Evolutionary conservation across 75 land plant species (phyloP).

Genomic region (Larix kaempferi): DNA sequence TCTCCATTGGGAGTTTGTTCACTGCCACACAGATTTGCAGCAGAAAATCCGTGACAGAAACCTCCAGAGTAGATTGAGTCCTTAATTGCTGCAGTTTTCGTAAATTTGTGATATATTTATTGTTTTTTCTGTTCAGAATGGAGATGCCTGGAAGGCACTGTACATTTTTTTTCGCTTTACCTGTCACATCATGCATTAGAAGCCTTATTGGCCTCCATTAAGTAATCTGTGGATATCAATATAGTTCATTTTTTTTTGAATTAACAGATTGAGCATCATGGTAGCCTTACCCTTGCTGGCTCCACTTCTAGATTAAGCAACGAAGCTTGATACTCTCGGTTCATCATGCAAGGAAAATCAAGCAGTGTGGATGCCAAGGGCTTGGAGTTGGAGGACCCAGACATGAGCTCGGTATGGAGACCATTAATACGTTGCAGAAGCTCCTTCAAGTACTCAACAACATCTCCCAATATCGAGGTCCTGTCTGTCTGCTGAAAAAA

Average conservation of each 20-base stretch:
- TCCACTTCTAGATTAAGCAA: conserved; percentile 19
- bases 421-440: conserved; percentile 91
- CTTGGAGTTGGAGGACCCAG: neutral
- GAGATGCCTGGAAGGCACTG: no score
- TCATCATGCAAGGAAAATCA: conserved; percentile 9
- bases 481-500: conserved; percentile 16
- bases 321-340: conserved; percentile 22
- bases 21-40: neutral
- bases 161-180: neutral
- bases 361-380: neutral
- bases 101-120: neutral
- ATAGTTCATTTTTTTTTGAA: conserved; percentile 1
- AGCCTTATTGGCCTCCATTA: neutral
- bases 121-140: no score
- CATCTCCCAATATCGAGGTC: conserved; percentile 26
- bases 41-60: neutral
- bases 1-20: neutral
- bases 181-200: neutral
- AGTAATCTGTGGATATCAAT: neutral
- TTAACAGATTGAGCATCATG: conserved; percentile 8
- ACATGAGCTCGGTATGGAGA: conserved; percentile 71
- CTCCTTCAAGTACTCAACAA: conserved; percentile 50
- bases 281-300: conserved; percentile 22
- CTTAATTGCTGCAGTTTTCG: neutral
- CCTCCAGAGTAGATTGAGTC: neutral